phyloP scores from a whole-genome alignment of 2,329 filamentous ascomycete genomes.

The Truncatella angustata region DNA sequence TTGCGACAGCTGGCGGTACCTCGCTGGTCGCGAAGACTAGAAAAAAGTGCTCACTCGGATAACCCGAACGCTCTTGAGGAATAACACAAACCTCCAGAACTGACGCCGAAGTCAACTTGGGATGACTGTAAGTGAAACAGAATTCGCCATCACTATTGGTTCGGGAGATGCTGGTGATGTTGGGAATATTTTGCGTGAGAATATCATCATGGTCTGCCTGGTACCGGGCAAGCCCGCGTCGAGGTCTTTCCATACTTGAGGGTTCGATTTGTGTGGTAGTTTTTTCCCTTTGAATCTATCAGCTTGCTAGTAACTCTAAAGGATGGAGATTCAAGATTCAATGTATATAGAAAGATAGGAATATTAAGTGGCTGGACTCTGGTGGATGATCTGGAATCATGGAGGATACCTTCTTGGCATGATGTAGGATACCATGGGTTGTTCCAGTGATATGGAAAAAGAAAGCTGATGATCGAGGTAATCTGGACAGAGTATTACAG shows the following conservation, averaged over 20 bases:
- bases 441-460: too few relatives aligned
- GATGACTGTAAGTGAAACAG: constrained; percentile 52
- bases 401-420: too few relatives aligned
- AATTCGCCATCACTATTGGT: constrained; percentile 74
- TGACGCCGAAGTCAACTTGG: constrained; percentile 17
- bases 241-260: constrained; percentile 9
- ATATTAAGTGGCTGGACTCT: too few relatives aligned
- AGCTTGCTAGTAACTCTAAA: too few relatives aligned
- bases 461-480: too few relatives aligned
- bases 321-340: too few relatives aligned
- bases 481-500: too few relatives aligned
- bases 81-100: constrained; percentile 36
- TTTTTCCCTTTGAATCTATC: too few relatives aligned
- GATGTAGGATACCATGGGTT: too few relatives aligned
- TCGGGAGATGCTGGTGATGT: constrained; percentile 50
- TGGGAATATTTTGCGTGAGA: constrained; percentile 12
- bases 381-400: too few relatives aligned
- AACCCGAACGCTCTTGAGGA: constrained; percentile 30
- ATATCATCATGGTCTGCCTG: constrained; percentile 22
- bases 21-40: constrained; percentile 23
- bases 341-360: too few relatives aligned
- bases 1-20: constrained; percentile 16
- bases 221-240: constrained; percentile 14
- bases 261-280: too few relatives aligned
- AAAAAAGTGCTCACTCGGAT: constrained; percentile 21